Base-by-base conservation (phyloP, 164 flowering plant genomes). In the Vitis riparia region DNA sequence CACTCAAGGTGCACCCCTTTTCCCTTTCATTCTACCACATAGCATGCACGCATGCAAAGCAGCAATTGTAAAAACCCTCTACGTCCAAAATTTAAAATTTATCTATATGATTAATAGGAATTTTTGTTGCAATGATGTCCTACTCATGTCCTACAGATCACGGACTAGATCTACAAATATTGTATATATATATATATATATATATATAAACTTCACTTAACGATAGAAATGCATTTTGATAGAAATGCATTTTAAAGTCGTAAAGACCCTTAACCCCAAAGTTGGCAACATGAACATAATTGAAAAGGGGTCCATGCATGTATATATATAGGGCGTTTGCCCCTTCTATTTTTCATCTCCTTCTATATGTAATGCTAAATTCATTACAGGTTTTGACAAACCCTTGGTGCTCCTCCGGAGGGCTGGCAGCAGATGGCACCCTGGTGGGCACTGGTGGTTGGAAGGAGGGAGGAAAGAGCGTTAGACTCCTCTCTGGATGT, bases 401-500 rank as follows among this genome's bases (percentile, higher is more conserved):
- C 53, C 83, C 94, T 62, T 95, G 99, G 99, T 95, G 99, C 81
- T 91, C 99, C 2, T 83, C 92, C 0, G 99, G 98, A 60, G 86
- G 87, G 1, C 81, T 90, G 0, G 27, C 77, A 0, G 58, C 68
- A 0, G 79, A 91, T 19, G 99, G 99, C 0, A 74, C 73, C 8
- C 75, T 94, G 3, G 79, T 92, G 29, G 79, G 87, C 61, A 81
- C 89, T 1, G 99, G 99, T 5, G 99, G 99, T 0, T 83, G 72
- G 75, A 11, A 59, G 5, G 86, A 73, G 1, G 99, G 97, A 9
- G 78, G 79, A 0, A 71, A 55, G 58, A 79, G 80, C 5, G 72
- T 86, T 0, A 75, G 99, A 69, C 82, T 74, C 65, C 67, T 87
- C 2, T n/a, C 53, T 0, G 5, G 62, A 0, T 85, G 92, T 63